phyloP scores from a whole-genome alignment of 805 yeast species.

The Lipomyces japonicus region DNA sequence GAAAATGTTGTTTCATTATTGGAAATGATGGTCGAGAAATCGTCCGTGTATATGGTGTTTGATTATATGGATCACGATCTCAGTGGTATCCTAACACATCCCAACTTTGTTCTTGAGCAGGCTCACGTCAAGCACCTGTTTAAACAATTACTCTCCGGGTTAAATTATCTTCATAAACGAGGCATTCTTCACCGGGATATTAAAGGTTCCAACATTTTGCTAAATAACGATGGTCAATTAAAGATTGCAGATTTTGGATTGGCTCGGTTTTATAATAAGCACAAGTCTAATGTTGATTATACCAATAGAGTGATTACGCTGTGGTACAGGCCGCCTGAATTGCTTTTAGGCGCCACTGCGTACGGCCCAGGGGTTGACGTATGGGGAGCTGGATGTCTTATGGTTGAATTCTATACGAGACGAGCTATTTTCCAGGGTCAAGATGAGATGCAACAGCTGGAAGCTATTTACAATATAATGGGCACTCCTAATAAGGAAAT shows the following conservation, averaged over 20 bases:
- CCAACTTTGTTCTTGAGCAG: slow-evolving; percentile 56
- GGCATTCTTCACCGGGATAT: slow-evolving; percentile 80
- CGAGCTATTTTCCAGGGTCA: slow-evolving; percentile 79
- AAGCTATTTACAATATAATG: slow-evolving; percentile 72
- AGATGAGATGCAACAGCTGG: slow-evolving; percentile 81
- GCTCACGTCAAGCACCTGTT: slow-evolving; percentile 80
- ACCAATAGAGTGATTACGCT: slow-evolving; percentile 93
- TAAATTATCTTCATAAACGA: slow-evolving; percentile 68
- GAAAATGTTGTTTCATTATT: slow-evolving; percentile 72
- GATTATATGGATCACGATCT: slow-evolving; percentile 93
- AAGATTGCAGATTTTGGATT: slow-evolving; percentile 96
- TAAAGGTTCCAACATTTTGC: slow-evolving; percentile 89
- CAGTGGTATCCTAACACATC: slow-evolving; percentile 79
- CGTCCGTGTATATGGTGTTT: slow-evolving; percentile 79
- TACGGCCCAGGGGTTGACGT: slow-evolving; percentile 89
- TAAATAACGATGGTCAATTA: slow-evolving; percentile 69
- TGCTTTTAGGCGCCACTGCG: slow-evolving; percentile 81
- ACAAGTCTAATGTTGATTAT: slow-evolving; percentile 59
- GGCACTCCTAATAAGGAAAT: slow-evolving; percentile 72
- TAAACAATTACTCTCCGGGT: slow-evolving; percentile 72
- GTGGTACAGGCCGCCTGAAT: slow-evolving; percentile 97
- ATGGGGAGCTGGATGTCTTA: slow-evolving; percentile 95
- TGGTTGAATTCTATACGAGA: slow-evolving; percentile 74
- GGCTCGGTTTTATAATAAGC: slow-evolving; percentile 49
- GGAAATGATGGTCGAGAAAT: slow-evolving; percentile 83